phyloP scores from a whole-genome alignment of 1,284 basidiomycete genomes.

The Xanthoconium separans region DNA sequence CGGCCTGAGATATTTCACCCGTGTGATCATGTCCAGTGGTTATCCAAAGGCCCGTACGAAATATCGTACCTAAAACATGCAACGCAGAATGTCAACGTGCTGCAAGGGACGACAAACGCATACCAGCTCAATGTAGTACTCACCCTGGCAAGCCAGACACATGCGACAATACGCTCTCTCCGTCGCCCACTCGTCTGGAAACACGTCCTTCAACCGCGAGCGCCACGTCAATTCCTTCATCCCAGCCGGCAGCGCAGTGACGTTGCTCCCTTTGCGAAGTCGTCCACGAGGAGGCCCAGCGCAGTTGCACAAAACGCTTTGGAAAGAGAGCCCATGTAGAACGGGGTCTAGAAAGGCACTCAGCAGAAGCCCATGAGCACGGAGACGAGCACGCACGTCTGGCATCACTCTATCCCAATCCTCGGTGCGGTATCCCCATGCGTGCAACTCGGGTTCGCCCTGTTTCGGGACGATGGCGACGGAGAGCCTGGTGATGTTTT shows the following conservation, averaged over 20 bases:
- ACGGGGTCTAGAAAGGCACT: constrained; percentile 33
- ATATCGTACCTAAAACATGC: constrained; percentile 29
- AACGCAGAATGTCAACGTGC: too few species aligned
- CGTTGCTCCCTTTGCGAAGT: constrained; percentile 32
- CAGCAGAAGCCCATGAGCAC: neutral
- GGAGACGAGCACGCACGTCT: constrained; percentile 10
- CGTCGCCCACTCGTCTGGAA: constrained; percentile 34
- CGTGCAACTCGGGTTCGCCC: constrained; percentile 20
- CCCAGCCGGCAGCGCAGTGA: constrained; percentile 29
- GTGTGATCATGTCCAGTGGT: constrained; percentile 24
- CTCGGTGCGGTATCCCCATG: constrained; percentile 26
- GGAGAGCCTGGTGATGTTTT: constrained; percentile 26
- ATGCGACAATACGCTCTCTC: constrained; percentile 38
- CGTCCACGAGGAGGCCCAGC: constrained; percentile 41
- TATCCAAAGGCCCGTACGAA: constrained; percentile 32
- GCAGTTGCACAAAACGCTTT: constrained; percentile 41
- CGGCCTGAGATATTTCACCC: constrained; percentile 36
- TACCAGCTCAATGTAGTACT: neutral
- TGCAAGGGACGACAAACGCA: neutral
- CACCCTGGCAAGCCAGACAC: constrained; percentile 39
- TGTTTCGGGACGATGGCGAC: constrained; percentile 20
- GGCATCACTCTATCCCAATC: constrained; percentile 20
- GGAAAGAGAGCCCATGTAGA: constrained; percentile 37
- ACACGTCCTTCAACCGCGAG: constrained; percentile 36
- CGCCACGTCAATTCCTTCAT: constrained; percentile 36